A percentile compares a stretch with the other conserved stretches of the same genome.
These are phyloP conservation scores for Eucalyptus camaldulensis DNA, from an alignment of 345 rosid species.

Conservation along the genomic window DNA sequence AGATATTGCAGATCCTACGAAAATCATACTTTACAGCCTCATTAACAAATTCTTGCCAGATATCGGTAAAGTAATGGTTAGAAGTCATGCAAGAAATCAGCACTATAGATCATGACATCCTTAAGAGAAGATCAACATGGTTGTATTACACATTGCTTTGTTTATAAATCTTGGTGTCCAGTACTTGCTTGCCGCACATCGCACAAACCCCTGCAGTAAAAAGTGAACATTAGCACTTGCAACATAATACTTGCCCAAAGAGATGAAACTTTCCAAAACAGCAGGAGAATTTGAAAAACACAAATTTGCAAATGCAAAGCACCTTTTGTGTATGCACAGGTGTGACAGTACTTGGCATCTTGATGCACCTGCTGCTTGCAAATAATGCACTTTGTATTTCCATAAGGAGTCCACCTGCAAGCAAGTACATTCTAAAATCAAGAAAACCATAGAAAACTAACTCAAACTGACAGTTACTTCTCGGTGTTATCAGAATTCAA, in stretches of 20 bases:
- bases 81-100: background rate
- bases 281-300: background rate
- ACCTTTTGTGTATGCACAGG: conserved; percentile 98
- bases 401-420: conserved; percentile 85
- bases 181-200: conserved; percentile 98
- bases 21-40: background rate
- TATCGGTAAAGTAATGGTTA: background rate
- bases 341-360: conserved; percentile 94
- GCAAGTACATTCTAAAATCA: background rate
- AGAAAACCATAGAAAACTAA: background rate
- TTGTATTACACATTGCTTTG: conserved; percentile 72
- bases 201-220: conserved; percentile 76
- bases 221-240: background rate
- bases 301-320: background rate
- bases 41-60: background rate
- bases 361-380: conserved; percentile 99
- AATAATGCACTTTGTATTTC: conserved; percentile 80
- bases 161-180: conserved; percentile 92
- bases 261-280: background rate
- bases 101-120: background rate
- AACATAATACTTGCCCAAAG: background rate
- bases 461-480: background rate
- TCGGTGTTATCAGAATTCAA: background rate
- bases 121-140: background rate
- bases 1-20: background rate